Base-by-base conservation (phyloP, 1,284 basidiomycete genomes). In the Testicularia cyperi region DNA sequence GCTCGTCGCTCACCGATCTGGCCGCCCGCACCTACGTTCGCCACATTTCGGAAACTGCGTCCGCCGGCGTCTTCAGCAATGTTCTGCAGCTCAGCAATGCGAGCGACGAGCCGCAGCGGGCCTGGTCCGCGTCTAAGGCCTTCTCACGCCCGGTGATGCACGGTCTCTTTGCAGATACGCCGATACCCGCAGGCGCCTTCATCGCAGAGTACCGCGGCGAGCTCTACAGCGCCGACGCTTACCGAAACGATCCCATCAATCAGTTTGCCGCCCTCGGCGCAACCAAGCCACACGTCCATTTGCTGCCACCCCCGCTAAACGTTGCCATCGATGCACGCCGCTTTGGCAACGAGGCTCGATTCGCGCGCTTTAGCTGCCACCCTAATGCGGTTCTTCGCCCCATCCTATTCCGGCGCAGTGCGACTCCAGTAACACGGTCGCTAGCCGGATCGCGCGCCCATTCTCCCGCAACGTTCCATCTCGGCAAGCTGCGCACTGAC, bases 381-480 rank as follows among this genome's bases (percentile, higher is more conserved):
- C 91, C 92, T 7, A 96, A 96, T 68, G 89, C 87, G 0, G 87
- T 92, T 4, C 75, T 96, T 10, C 80, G 88, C 1, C 90, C 90
- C 0, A 81, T 91, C 23, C 74, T 91, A 15, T 85, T 87, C 65
- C 77, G 32, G 20, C 44, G 46, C 32, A 51, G 41, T 34, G 53
- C 48, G 21, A 57, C 48, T 19, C 41, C 34, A 34, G 31, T 44
- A 4, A 34, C 27, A 18, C 53, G 54, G 19, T 63, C 60, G 15
- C 60, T 40, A 27, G 38, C 47, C 40, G 48, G 47, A 31, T 55
- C 42, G 14, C 35, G 63, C 26, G 48, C 56, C 8, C 45, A 53
- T 20, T 56, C 52, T 18, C 42, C 55, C 9, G 31, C 45, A 9
- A 28, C 51, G 14, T 24, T 27, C n/a, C n/a, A n/a, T n/a, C n/a